Conservation (phyloP, 768 basidiomycete species). For the Termitomyces sp. region DNA sequence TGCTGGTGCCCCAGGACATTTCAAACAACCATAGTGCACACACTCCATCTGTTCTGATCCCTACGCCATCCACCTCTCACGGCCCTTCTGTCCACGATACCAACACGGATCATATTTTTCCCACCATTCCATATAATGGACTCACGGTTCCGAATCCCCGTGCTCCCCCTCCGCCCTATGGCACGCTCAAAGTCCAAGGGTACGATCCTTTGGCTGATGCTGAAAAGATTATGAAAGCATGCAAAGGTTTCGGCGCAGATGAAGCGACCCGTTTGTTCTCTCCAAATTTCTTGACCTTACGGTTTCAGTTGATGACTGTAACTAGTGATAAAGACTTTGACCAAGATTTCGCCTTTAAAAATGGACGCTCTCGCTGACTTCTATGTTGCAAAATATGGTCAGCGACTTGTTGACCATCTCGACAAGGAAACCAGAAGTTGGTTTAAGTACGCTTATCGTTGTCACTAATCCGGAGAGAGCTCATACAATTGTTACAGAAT, state of each 20-base stretch:
- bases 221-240: constrained; percentile 24
- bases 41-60: constrained; percentile 7
- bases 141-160: constrained; percentile 23
- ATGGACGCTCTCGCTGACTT: constrained; percentile 30
- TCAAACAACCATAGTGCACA: constrained; percentile 1
- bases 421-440: constrained; percentile 22
- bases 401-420: constrained; percentile 22
- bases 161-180: constrained; percentile 15
- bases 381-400: constrained; percentile 24
- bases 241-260: constrained; percentile 21
- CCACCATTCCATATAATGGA: constrained; percentile 19
- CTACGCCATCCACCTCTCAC: background rate
- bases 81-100: background rate
- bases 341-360: constrained; percentile 21
- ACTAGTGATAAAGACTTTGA: constrained; percentile 26
- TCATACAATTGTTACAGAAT: background rate
- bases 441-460: constrained; percentile 19
- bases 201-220: constrained; percentile 28
- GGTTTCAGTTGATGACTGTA: background rate
- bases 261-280: constrained; percentile 20
- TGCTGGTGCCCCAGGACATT: background rate
- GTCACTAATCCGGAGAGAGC: background rate
- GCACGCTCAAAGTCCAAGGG: constrained; percentile 23
- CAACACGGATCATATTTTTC: background rate
- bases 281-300: background rate